Conservation (phyloP, 2,329 filamentous ascomycete species). For the Didymella sp. region DNA sequence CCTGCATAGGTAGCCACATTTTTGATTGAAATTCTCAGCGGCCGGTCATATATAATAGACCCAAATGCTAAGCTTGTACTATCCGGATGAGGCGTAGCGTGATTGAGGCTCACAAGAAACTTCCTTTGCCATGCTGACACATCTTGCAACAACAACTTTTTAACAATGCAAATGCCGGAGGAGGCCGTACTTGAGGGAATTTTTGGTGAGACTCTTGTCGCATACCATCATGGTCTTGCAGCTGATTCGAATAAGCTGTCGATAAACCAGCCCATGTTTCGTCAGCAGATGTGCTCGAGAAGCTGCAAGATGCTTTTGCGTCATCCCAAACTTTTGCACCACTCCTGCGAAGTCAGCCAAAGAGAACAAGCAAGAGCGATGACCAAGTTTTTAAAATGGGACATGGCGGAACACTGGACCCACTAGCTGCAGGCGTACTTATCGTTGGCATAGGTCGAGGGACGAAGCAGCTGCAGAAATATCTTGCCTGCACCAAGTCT, state of each 20-base stretch:
- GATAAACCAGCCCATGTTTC: conserved; percentile 34
- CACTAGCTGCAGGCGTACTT: conserved; percentile 40
- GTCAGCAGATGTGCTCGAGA: conserved; percentile 34
- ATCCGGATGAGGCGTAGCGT: background rate
- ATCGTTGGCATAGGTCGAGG: conserved; percentile 43
- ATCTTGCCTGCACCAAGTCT: conserved; percentile 37
- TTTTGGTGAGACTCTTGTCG: conserved; percentile 24
- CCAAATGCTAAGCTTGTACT: background rate
- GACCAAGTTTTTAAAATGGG: conserved; percentile 39
- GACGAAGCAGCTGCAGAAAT: conserved; percentile 38
- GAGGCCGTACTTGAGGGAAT: conserved; percentile 29
- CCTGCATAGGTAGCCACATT: background rate
- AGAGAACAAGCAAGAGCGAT: conserved; percentile 29
- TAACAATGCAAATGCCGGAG: background rate
- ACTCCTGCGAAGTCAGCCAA: conserved; percentile 26
- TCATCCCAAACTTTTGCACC: conserved; percentile 28
- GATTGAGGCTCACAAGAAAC: background rate
- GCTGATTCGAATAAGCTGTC: conserved; percentile 25
- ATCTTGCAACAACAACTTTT: background rate
- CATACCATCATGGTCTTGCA: background rate
- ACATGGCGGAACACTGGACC: conserved; percentile 43
- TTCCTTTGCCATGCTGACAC: conserved; percentile 8
- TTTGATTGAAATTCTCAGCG: background rate
- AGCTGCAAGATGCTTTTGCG: conserved; percentile 32
- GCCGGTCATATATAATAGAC: background rate